These are phyloP conservation scores for Boletus vinaceobasis DNA, from an alignment of 768 basidiomycete genomes.

Conservation along the genomic window DNA sequence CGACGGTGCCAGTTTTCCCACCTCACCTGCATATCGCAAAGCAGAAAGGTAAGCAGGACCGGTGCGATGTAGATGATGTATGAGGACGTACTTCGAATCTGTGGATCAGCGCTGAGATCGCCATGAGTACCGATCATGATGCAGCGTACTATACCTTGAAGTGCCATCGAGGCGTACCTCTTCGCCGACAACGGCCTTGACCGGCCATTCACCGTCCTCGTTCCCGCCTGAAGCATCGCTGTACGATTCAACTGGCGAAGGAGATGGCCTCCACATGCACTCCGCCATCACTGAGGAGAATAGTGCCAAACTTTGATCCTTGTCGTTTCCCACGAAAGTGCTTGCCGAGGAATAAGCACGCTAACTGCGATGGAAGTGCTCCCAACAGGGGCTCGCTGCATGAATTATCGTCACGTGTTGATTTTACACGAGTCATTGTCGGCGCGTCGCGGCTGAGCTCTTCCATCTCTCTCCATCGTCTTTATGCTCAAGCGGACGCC, in stretches of 20 bases:
- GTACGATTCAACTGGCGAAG: slow-evolving; percentile 30
- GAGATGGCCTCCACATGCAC: slow-evolving; percentile 28
- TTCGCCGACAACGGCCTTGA: slow-evolving; percentile 29
- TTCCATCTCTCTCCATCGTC: background rate
- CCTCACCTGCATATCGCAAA: slow-evolving; percentile 37
- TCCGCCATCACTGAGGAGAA: background rate
- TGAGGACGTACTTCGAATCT: slow-evolving; percentile 31
- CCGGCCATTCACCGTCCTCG: slow-evolving; percentile 31
- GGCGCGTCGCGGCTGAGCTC: background rate
- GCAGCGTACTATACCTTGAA: slow-evolving; percentile 16
- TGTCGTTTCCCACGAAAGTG: background rate
- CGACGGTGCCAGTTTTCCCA: slow-evolving; percentile 52
- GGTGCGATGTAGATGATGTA: background rate
- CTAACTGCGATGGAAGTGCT: background rate
- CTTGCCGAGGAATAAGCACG: background rate
- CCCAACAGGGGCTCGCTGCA: background rate
- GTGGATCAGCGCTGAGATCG: slow-evolving; percentile 7
- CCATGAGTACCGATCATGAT: background rate
- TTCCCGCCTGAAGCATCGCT: slow-evolving; percentile 32
- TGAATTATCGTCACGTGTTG: slow-evolving; percentile 24
- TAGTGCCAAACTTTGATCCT: background rate
- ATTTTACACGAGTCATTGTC: slow-evolving; percentile 6
- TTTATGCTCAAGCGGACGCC: slow-evolving; percentile 69
- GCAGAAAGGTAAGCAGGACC: background rate
- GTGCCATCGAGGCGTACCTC: slow-evolving; percentile 31